These are phyloP conservation scores for Cryptococcus jaspeensis DNA, from an alignment of 1,284 basidiomycete genomes.

Conservation along the genomic window DNA sequence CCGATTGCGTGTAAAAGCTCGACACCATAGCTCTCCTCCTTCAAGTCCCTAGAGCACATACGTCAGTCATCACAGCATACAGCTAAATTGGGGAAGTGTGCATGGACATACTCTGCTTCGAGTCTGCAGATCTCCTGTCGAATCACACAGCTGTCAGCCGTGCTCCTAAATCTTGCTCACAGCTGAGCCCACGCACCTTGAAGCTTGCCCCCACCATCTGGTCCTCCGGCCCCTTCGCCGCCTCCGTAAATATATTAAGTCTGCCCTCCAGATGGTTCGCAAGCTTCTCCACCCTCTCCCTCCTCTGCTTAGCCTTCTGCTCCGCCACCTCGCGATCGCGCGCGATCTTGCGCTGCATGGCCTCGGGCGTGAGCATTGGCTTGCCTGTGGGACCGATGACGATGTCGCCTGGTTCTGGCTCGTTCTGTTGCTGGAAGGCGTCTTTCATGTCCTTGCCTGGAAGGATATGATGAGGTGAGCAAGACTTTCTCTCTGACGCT, in stretches of 20 bases:
- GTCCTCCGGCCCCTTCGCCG: conserved; percentile 67
- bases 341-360: conserved; percentile 68
- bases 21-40: conserved; percentile 87
- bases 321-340: conserved; percentile 71
- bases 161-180: not conserved
- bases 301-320: conserved; percentile 76
- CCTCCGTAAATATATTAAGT: conserved; percentile 88
- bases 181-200: conserved; percentile 35
- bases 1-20: conserved; percentile 91
- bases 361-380: conserved; percentile 70
- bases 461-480: conserved; percentile 52
- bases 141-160: not conserved
- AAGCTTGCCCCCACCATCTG: conserved; percentile 59
- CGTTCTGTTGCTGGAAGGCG: conserved; percentile 85
- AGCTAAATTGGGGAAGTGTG: not conserved
- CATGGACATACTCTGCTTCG: conserved; percentile 68
- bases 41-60: conserved; percentile 63
- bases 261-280: conserved; percentile 82
- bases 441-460: conserved; percentile 96
- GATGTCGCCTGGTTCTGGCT: conserved; percentile 55
- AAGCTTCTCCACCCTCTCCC: conserved; percentile 77
- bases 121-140: conserved; percentile 66
- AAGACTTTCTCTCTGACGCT: no score
- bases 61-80: not conserved
- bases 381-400: conserved; percentile 48